These are phyloP conservation scores for Trametes sp. DNA, from an alignment of 1,284 basidiomycete genomes.

Conservation along the genomic window DNA sequence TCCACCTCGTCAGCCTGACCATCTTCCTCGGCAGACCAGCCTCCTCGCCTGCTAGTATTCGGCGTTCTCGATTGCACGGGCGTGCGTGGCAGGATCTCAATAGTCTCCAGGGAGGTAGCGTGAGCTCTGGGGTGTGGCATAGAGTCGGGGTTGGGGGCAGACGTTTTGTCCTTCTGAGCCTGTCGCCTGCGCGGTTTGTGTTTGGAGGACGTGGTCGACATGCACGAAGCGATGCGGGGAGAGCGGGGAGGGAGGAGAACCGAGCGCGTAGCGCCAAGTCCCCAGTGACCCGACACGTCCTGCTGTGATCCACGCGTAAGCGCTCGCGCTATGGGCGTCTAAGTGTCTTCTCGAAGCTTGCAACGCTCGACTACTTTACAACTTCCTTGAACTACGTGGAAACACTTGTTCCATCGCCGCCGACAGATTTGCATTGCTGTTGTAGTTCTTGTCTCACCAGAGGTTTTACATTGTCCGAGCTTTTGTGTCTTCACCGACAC, in stretches of 20 bases:
- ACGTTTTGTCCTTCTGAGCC: constrained; percentile 21
- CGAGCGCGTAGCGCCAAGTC: constrained; percentile 3
- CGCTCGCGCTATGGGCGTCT: not conserved
- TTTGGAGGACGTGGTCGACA: constrained; percentile 26
- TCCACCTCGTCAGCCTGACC: constrained; percentile 65
- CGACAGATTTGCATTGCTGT: no score
- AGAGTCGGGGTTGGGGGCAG: constrained; percentile 15
- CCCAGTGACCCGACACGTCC: constrained; percentile 19
- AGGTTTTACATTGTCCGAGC: no score
- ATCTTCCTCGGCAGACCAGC: constrained; percentile 31
- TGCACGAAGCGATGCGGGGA: constrained; percentile 24
- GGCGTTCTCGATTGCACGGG: constrained; percentile 53
- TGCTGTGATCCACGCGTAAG: constrained; percentile 9
- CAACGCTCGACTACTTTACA: not conserved
- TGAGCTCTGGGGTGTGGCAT: constrained; percentile 29
- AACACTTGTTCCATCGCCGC: no score
- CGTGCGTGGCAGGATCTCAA: constrained; percentile 70
- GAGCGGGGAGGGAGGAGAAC: not conserved
- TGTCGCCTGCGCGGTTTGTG: constrained; percentile 29
- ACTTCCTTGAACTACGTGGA: no score
- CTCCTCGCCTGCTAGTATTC: constrained; percentile 47
- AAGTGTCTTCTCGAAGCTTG: not conserved
- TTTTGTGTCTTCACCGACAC: no score
- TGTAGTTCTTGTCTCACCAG: no score
- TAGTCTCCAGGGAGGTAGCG: constrained; percentile 65